These are phyloP conservation scores for Naganishia albida DNA, from an alignment of 1,284 basidiomycete species.

Conservation along the genomic window DNA sequence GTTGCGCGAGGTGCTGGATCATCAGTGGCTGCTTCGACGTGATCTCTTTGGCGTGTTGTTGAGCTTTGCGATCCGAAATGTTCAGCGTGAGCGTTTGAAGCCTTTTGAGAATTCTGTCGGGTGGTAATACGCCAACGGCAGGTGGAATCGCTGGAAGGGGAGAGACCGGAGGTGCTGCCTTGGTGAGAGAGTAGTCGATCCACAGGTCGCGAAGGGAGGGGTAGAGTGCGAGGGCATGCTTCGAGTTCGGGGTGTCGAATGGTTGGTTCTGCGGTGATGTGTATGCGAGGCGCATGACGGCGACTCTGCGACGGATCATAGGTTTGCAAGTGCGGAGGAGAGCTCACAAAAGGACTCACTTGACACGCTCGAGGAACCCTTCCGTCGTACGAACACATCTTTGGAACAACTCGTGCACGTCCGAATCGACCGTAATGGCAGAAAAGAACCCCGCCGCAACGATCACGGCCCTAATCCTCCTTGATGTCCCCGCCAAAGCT, in stretches of 20 bases:
- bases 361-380: conserved; percentile 17
- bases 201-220: background rate
- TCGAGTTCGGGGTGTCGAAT: conserved; percentile 2
- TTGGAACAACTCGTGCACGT: background rate
- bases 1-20: conserved; percentile 7
- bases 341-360: background rate
- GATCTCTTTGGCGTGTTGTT: background rate
- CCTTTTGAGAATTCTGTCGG: background rate
- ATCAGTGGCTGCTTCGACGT: conserved; percentile 7
- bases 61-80: background rate
- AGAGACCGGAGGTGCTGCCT: background rate
- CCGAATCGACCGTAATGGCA: background rate
- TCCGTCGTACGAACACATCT: background rate
- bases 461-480: conserved; percentile 8
- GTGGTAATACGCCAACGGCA: background rate
- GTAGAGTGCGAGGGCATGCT: background rate
- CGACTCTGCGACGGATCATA: background rate
- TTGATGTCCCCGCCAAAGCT: conserved; percentile 6
- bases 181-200: background rate
- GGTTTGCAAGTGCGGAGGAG: background rate
- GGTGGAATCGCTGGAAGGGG: background rate
- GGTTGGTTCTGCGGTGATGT: background rate
- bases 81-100: background rate
- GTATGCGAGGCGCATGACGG: background rate
- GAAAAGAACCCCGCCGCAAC: conserved; percentile 15